phyloP scores from a whole-genome alignment of 2,329 filamentous ascomycete species.

The Sporothrix phasma region DNA sequence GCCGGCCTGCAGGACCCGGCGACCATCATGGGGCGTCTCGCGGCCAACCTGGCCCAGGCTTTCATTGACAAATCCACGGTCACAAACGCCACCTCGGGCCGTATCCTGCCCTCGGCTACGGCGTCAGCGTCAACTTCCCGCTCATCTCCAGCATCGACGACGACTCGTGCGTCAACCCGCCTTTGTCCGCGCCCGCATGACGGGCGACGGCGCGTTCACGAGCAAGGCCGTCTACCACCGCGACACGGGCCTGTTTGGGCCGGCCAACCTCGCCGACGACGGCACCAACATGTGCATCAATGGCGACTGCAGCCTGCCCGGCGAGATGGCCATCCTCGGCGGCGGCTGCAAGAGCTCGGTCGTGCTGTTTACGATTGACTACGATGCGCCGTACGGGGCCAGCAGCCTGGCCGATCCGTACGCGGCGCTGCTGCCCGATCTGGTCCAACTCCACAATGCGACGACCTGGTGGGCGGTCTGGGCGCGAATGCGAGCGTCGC shows the following conservation, averaged over 20 bases:
- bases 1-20: constrained; percentile 20
- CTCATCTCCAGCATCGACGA: constrained; percentile 18
- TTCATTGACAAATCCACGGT: constrained; percentile 19
- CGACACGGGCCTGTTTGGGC: constrained; percentile 18
- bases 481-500: constrained; percentile 14
- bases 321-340: constrained; percentile 13
- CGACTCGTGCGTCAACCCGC: constrained; percentile 19
- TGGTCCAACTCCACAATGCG: constrained; percentile 14
- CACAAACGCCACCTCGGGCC: not conserved
- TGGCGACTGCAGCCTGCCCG: constrained; percentile 16
- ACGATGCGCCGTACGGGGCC: constrained; percentile 11
- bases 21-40: constrained; percentile 18
- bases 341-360: constrained; percentile 19
- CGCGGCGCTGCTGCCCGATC: constrained; percentile 7
- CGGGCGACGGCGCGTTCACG: constrained; percentile 8
- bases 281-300: constrained; percentile 16
- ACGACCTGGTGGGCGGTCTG: constrained; percentile 13
- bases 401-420: constrained; percentile 4
- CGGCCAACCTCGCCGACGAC: constrained; percentile 6
- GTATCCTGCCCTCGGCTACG: constrained; percentile 21
- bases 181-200: constrained; percentile 19
- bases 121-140: constrained; percentile 21
- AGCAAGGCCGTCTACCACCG: constrained; percentile 17
- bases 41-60: constrained; percentile 17
- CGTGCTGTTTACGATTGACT: constrained; percentile 19